phyloP scores from a whole-genome alignment of 2,329 filamentous ascomycete species.

The Talaromyces rugulosus region DNA sequence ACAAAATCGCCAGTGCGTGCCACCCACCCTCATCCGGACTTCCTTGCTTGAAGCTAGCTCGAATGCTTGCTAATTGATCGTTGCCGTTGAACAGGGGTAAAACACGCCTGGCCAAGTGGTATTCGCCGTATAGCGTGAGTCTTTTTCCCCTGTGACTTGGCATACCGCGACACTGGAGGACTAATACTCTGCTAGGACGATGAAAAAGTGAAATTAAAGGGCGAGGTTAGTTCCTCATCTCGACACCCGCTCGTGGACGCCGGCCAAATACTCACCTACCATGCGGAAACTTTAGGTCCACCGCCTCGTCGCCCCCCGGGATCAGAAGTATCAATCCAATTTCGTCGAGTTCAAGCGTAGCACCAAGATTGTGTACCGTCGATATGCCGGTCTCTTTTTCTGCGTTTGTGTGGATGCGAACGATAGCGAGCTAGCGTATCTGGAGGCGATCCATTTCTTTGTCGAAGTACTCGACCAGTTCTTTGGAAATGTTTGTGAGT shows the following conservation, averaged over 20 bases:
- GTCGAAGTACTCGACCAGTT: conserved; percentile 98
- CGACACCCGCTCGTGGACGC: background rate
- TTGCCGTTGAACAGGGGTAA: conserved; percentile 67
- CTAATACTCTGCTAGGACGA: conserved; percentile 60
- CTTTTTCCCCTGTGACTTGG: background rate
- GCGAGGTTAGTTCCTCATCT: conserved; percentile 63
- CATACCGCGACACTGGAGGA: conserved; percentile 15
- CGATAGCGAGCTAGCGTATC: conserved; percentile 94
- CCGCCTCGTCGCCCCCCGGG: conserved; percentile 91
- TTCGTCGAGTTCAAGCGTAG: conserved; percentile 75
- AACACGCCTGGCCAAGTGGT: conserved; percentile 98
- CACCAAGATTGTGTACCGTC: conserved; percentile 94
- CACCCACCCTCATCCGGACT: background rate
- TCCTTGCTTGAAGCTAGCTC: conserved; percentile 10
- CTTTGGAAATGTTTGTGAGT: conserved; percentile 97
- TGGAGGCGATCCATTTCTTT: conserved; percentile 99
- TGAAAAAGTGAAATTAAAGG: conserved; percentile 98
- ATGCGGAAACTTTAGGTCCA: conserved; percentile 61
- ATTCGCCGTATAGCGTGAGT: conserved; percentile 82
- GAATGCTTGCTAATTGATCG: conserved; percentile 12
- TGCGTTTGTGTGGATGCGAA: conserved; percentile 99
- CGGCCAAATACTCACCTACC: background rate
- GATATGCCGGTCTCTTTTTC: conserved; percentile 97
- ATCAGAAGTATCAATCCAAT: conserved; percentile 99
- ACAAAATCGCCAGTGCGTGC: conserved; percentile 76